Base-by-base conservation (phyloP, 164 flowering plant species). In the Chimonanthus praecox region DNA sequence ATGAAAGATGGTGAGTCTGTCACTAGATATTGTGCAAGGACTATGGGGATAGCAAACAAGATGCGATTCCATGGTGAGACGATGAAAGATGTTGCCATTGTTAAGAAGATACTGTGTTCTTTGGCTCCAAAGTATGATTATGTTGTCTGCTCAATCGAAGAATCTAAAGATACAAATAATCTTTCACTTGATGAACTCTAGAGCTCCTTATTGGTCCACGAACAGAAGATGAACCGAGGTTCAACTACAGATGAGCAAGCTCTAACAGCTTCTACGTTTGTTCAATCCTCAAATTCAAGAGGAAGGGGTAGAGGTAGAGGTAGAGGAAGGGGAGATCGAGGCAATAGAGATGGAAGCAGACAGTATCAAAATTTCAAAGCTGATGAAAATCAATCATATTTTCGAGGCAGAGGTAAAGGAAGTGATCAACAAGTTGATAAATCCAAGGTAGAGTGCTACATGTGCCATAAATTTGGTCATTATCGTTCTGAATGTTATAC, bases 1-100 rank as follows among this genome's bases (percentile, higher is more conserved):
- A 60, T 60, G 64, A 60, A 60, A n/a, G 64, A 60, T 4, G 20
- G 64, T 4, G 64, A 60, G 15, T 60, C 64, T 60, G 20, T 60
- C 64, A 60, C 10, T 13, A 60, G 18, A 1, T 60, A 60, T 13
- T 60, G 64, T 7, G 18, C 10, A 0, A 71, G 78, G 47, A 71
- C 78, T 9, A 71, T 78, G 70, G 78, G 18, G 21, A 68, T 74
- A 7, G 13, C 15, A 58, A 68, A 68, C 58, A 68, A 68, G 20
- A 69, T 49, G 71, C 47, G 61, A 69, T 69, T 70, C 8, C 72
- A 68, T 72, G 71, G 73, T 75, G 78, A 75, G 64, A 78, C 74
- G 67, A 75, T 75, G 73, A 62, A 78, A 7, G 78, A 75, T 68
- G 65, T 64, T 7, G 10, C 73, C 21, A 72, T 74, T 68, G 70